Evolutionary conservation across 371 early-diverging fungal genomes (phyloP).

Genomic region (Agmasoma carcini): DNA sequence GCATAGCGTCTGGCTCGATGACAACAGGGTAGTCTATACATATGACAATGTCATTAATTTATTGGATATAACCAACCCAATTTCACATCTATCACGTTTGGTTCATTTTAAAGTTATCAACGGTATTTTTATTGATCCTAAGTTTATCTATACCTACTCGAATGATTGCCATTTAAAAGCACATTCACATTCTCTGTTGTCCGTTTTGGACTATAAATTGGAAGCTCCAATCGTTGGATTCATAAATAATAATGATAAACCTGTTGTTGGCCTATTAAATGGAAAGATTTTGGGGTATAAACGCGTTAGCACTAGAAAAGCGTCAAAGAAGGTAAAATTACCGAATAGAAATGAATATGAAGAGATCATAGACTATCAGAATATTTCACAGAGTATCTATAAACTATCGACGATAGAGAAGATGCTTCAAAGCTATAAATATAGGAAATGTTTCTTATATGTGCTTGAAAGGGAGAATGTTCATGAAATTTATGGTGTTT

Average conservation of each 20-base stretch:
- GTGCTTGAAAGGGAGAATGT: conserved; percentile 11
- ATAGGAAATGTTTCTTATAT: conserved; percentile 21
- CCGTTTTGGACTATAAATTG: conserved; percentile 16
- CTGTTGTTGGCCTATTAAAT: conserved; percentile 14
- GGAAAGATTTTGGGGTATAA: conserved; percentile 11
- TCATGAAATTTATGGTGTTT: conserved; percentile 22
- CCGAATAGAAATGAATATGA: conserved; percentile 12
- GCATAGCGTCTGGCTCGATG: not conserved
- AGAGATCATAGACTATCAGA: conserved; percentile 27
- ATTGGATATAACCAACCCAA: too few species aligned
- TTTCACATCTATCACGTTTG: too few species aligned
- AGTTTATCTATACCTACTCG: conserved; percentile 18
- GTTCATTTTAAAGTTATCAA: conserved; percentile 31
- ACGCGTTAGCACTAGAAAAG: not conserved
- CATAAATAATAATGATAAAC: not conserved
- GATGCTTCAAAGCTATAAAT: conserved; percentile 19
- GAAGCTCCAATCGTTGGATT: conserved; percentile 3
- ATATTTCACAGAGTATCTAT: not conserved
- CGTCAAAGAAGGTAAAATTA: not conserved
- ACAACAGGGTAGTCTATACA: conserved; percentile 3
- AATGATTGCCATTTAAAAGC: conserved; percentile 29
- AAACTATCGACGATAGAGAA: conserved; percentile 12
- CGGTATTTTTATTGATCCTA: conserved; percentile 4
- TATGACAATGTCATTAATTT: conserved; percentile 11
- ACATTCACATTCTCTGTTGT: conserved; percentile 11